A percentile compares a stretch with the other conserved stretches of the same genome.
Evolutionary conservation across 2,329 filamentous ascomycete species (phyloP).

Genomic region (Grosmannia huntii): DNA sequence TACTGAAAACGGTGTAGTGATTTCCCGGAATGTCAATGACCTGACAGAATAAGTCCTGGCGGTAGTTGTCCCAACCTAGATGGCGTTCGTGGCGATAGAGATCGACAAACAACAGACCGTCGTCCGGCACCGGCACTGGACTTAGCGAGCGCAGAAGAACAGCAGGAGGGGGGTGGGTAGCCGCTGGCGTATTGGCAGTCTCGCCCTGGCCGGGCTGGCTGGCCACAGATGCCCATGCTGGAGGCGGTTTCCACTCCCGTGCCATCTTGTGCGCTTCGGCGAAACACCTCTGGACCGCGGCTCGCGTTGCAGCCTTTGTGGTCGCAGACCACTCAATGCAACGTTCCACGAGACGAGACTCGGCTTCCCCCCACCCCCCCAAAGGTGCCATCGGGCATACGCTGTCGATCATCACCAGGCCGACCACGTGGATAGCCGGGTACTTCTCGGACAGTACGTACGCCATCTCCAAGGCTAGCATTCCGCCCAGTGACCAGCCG

Average conservation of each 20-base stretch:
- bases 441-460: conserved; percentile 22
- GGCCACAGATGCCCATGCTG: neutral
- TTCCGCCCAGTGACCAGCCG: conserved; percentile 43
- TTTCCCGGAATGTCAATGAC: conserved; percentile 37
- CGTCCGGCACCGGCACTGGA: conserved; percentile 20
- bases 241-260: conserved; percentile 25
- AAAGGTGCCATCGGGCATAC: conserved; percentile 20
- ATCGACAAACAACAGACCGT: conserved; percentile 25
- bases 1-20: conserved; percentile 35
- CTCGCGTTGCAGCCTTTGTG: conserved; percentile 17
- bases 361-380: conserved; percentile 2
- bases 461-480: conserved; percentile 38
- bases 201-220: neutral
- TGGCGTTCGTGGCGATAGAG: conserved; percentile 25
- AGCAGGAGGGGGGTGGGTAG: conserved; percentile 22
- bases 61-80: conserved; percentile 38
- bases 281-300: conserved; percentile 25
- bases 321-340: conserved; percentile 15
- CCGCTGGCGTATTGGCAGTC: neutral
- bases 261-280: conserved; percentile 28
- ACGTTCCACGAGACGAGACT: conserved; percentile 16
- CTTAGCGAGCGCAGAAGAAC: conserved; percentile 33
- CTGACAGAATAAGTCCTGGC: conserved; percentile 27
- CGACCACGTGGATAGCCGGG: conserved; percentile 25
- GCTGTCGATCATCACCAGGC: conserved; percentile 41